Base-by-base conservation (phyloP, 2,329 filamentous ascomycete genomes). In the Cercospora nicotianae region DNA sequence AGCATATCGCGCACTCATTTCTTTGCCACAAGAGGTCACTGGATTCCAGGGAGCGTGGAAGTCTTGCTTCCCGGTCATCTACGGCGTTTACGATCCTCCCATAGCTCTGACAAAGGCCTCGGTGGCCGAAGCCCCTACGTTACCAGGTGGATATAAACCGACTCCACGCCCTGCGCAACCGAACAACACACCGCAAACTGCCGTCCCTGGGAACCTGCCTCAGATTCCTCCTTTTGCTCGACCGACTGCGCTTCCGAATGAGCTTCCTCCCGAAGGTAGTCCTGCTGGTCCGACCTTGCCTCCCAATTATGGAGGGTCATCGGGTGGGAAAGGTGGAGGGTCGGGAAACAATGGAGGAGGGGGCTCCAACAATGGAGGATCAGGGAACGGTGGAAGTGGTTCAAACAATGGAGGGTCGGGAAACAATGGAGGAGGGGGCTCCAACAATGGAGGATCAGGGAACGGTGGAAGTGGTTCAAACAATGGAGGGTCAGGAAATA, bases 81-180 rank as follows among this genome's bases (percentile, higher is more conserved):
- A 65, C 39, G 70, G 70, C 31, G 68, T 71, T 1, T 71, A 71
- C 33, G 68, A 71, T 28, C 68, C 68, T 23, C 70, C 70, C 6
- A 67, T 71, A 16, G 68, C 68, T 42, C 57, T 68, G 16, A 65
- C 62, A n/a, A 30, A 26, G 10, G 66, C 66, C 30, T 60, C 59
- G 3, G 57, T 48, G 18, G 66, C 66, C 1, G 45, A 39, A 6
- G 60, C 39, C 5, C 42, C 66, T 3, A 68, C 66, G 0, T 13
- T 68, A 6, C 66, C 66, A n/a, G 51, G 51, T 10, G 62, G 62
- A 6, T 58, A 64, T 9, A 64, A 42, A 20, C 31, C 53, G 13
- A 58, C 62, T 6, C 16, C 48, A 10, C 28, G 55, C 16, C 12
- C 20, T 8, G 26, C 10, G 23, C 51, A 45, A n/a, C 18, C 30